Percentiles rank a stretch among this genome's conserved stretches.
phyloP scores from a whole-genome alignment of 1,284 basidiomycete genomes.

The Phlebopus sp. region DNA sequence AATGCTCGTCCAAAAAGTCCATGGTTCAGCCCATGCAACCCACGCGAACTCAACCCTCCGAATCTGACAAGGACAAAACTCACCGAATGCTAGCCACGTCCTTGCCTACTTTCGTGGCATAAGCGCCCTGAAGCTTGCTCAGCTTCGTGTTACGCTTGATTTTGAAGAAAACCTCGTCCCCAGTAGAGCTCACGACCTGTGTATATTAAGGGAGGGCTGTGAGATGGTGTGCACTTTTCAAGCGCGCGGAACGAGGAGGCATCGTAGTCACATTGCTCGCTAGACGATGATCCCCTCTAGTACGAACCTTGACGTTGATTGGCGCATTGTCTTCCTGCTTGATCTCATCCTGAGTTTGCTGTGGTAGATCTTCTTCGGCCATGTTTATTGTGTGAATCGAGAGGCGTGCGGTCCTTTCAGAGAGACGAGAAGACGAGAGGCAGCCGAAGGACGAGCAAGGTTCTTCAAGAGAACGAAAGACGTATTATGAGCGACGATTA shows the following conservation, averaged over 20 bases:
- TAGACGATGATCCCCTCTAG: constrained; percentile 3
- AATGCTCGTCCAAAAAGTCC: too few relatives aligned
- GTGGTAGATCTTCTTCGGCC: constrained; percentile 58
- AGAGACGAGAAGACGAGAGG: too few relatives aligned
- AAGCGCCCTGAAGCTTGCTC: constrained; percentile 90
- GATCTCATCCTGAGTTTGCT: constrained; percentile 40
- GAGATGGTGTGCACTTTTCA: neutral
- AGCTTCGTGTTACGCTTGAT: constrained; percentile 94
- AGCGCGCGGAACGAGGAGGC: neutral
- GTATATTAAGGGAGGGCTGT: neutral
- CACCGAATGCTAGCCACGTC: constrained; percentile 84
- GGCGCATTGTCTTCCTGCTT: constrained; percentile 70
- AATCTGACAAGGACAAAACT: constrained; percentile 35
- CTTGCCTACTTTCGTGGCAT: constrained; percentile 92
- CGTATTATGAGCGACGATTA: too few relatives aligned
- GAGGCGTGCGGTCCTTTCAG: neutral
- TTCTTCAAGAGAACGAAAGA: too few relatives aligned
- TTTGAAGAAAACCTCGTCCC: constrained; percentile 97
- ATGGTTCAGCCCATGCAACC: too few relatives aligned
- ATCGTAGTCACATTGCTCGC: neutral
- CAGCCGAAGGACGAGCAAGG: too few relatives aligned
- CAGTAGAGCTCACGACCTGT: constrained; percentile 73
- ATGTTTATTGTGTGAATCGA: constrained; percentile 34
- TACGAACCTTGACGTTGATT: constrained; percentile 79
- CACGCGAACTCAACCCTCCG: too few relatives aligned